These are phyloP conservation scores for Linderniella brevidens DNA, from an alignment of 257 asterid genomes.

Conservation along the genomic window DNA sequence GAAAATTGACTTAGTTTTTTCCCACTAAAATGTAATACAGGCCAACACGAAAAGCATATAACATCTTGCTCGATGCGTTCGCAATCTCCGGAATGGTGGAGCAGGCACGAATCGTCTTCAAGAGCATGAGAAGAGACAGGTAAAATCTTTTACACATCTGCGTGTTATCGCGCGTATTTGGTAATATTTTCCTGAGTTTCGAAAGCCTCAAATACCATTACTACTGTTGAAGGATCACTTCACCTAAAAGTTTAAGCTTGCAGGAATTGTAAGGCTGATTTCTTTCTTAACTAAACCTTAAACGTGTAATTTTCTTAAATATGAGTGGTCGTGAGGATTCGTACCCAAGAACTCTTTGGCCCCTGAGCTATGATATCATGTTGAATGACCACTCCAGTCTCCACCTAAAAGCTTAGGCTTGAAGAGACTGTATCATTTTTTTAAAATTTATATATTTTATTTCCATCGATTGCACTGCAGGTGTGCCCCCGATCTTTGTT, in stretches of 20 bases:
- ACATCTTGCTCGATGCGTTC: slow-evolving; percentile 92
- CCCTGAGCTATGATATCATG: too few relatives aligned
- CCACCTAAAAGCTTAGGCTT: too few relatives aligned
- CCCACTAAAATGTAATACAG: slow-evolving; percentile 19
- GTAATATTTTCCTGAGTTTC: slow-evolving; percentile 6
- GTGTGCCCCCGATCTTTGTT: slow-evolving; percentile 74
- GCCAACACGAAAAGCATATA: slow-evolving; percentile 88
- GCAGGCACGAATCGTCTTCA: slow-evolving; percentile 71
- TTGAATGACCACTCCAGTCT: too few relatives aligned
- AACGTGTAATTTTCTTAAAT: too few relatives aligned
- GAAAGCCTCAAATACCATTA: background rate
- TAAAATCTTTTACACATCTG: background rate
- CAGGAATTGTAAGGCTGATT: too few relatives aligned
- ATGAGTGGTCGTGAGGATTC: too few relatives aligned
- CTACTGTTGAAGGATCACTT: too few relatives aligned
- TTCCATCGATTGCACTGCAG: slow-evolving; percentile 17
- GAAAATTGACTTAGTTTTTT: background rate
- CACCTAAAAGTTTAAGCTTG: too few relatives aligned
- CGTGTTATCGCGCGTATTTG: background rate
- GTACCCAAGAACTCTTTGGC: too few relatives aligned
- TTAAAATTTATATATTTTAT: too few relatives aligned
- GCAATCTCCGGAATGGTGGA: slow-evolving; percentile 98
- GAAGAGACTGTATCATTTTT: too few relatives aligned
- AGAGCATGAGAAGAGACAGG: slow-evolving; percentile 99
- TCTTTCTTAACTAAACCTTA: too few relatives aligned